Evolutionary conservation across 305 asterid species (phyloP).

Genomic region (Coffea humblotiana): DNA sequence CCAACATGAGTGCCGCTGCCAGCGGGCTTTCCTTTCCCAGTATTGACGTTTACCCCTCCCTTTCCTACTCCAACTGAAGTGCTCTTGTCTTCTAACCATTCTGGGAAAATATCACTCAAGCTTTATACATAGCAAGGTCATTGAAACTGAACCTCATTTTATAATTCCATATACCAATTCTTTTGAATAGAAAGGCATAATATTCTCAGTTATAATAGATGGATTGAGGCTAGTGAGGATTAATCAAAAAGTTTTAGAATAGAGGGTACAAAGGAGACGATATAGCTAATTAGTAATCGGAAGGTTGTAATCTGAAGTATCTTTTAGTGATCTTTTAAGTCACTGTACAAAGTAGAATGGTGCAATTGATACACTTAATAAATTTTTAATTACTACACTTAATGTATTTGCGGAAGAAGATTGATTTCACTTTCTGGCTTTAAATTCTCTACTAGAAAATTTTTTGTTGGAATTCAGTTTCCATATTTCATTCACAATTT

Average conservation of each 20-base stretch:
- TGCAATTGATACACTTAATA: no score
- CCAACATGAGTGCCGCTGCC: conserved; percentile 28
- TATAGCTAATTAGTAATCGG: not conserved
- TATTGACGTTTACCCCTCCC: conserved; percentile 30
- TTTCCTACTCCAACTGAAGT: conserved; percentile 30
- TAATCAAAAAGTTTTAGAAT: not conserved
- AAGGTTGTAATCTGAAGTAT: not conserved
- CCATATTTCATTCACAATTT: not conserved
- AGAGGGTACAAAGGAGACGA: not conserved
- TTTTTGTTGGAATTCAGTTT: not conserved
- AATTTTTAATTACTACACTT: no score
- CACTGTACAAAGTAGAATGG: no score
- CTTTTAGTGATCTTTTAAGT: no score
- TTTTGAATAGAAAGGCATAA: no score
- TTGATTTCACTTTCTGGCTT: not conserved
- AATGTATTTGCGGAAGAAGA: no score
- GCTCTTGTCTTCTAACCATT: conserved; percentile 53
- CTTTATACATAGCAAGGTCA: no score
- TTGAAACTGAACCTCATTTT: not conserved
- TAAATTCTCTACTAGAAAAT: not conserved
- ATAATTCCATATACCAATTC: no score
- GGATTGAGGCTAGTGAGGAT: not conserved
- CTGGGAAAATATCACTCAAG: conserved; percentile 14
- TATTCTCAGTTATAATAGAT: not conserved
- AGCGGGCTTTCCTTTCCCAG: conserved; percentile 17